Evolutionary conservation across 768 basidiomycete species (phyloP), one percentile per base, ranked within the genome.

Genomic region (Amanita rimosa): DNA sequence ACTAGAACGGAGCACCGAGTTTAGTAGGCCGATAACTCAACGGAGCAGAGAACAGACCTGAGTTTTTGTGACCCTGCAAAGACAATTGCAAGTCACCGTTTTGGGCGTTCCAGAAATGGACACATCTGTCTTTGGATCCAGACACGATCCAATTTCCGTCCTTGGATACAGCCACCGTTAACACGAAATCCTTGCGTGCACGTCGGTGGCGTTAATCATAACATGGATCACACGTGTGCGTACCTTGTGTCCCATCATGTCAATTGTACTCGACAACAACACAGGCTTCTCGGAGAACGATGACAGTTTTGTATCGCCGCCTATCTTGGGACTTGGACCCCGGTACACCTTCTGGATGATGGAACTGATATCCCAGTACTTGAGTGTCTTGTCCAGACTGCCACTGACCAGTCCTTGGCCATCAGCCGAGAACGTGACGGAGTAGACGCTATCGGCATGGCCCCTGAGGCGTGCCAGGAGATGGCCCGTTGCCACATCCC

Each of bases 401-500:
- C 91, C 94, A 53, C 85, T 89, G 6, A 96, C 85, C 55, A 97
- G 70, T 2, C 83, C 85, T 60, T 81, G 80, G 34, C 92, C 92
- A 59, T 95, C 94, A 0, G 89, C 91, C 3, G 89, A 89, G 66
- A 96, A 97, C n/a, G 86, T 87, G 9, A 91, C 73, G 42, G 82
- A 82, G 61, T 91, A 92, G 29, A 91, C 86, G 42, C 80, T 81
- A 57, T 91, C 85, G 53, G 75, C 72, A 62, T 90, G 88, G 0
- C 87, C 88, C 36, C 74, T 65, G 46, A 91, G 66, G 24, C 80
- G 69, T 60, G 88, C 87, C 9, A 90, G 67, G 14, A 89, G 66
- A 46, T 65, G 57, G 13, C 81, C 82, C 0, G 73, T 78, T 29
- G 63, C 54, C 42, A 84, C 78, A 53, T 89, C 83, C 86, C 85